Percentiles rank a stretch among this genome's conserved stretches.
phyloP scores from a whole-genome alignment of 1,139 yeast genomes.

The Lodderomyces margitis region DNA sequence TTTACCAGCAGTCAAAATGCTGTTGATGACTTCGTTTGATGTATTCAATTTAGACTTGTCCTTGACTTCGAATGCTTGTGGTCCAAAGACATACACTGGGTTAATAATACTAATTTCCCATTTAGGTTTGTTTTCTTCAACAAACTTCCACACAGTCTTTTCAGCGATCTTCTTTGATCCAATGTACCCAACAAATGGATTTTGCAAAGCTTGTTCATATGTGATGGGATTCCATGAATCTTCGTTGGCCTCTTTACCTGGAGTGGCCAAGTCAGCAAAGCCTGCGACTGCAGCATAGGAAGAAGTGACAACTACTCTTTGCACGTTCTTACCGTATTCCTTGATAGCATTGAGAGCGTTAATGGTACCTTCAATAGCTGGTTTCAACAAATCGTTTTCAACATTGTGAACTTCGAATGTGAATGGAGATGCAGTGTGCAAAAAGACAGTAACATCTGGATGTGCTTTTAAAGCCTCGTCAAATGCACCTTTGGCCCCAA shows the following conservation, averaged over 20 bases:
- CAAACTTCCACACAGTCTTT: constrained; percentile 52
- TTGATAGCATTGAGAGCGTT: constrained; percentile 26
- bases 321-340: constrained; percentile 23
- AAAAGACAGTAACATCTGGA: constrained; percentile 26
- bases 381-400: constrained; percentile 27
- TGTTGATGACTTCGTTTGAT: constrained; percentile 36
- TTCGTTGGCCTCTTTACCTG: constrained; percentile 23
- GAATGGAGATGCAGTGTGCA: constrained; percentile 36
- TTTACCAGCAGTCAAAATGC: constrained; percentile 17
- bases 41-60: constrained; percentile 33
- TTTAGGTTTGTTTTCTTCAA: constrained; percentile 26
- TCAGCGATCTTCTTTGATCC: constrained; percentile 34
- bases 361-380: constrained; percentile 33
- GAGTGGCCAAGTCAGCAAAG: constrained; percentile 11
- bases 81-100: constrained; percentile 42
- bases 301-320: constrained; percentile 28
- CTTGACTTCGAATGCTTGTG: constrained; percentile 32
- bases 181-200: constrained; percentile 23
- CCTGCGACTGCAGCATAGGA: constrained; percentile 25
- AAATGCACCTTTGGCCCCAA: constrained; percentile 27
- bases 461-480: constrained; percentile 29
- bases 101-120: constrained; percentile 27
- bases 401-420: constrained; percentile 22
- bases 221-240: constrained; percentile 38
- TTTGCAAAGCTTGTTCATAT: constrained; percentile 27